Conservation (phyloP, 805 yeast genomes). For the Saccharomycopsis babjevae region DNA sequence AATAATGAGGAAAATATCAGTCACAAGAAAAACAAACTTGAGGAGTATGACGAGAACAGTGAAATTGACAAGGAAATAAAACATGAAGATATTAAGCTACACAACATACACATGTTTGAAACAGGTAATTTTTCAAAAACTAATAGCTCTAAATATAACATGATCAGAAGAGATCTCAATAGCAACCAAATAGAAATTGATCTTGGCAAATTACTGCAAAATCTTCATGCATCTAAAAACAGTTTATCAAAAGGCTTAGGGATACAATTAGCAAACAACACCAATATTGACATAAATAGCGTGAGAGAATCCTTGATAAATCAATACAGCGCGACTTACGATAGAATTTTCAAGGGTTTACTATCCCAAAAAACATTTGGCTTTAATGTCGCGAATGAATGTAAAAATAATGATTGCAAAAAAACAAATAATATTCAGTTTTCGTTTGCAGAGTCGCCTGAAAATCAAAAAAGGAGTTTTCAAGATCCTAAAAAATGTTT, state of each 20-base stretch:
- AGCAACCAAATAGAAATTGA: not conserved
- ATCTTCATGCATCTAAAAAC: not conserved
- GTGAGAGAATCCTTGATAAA: not conserved
- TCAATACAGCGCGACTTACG: not conserved
- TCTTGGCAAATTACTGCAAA: not conserved
- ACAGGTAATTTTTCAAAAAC: not conserved
- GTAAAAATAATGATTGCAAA: not conserved
- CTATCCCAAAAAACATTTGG: not conserved
- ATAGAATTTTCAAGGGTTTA: not conserved
- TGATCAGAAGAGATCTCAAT: not conserved
- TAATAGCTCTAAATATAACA: not conserved
- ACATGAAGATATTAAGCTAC: not conserved
- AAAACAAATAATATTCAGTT: not conserved
- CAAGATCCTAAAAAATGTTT: not conserved
- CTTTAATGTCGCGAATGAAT: not conserved
- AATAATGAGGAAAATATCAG: too few relatives aligned
- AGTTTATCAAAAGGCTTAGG: not conserved
- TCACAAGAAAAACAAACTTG: too few relatives aligned
- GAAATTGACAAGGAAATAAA: too few relatives aligned
- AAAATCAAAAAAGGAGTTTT: not conserved
- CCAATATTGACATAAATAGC: not conserved
- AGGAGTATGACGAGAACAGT: too few relatives aligned
- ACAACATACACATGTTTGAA: not conserved
- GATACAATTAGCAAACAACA: not conserved
- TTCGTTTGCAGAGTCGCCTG: not conserved